These are phyloP conservation scores for Nematocida major DNA, from an alignment of 371 early-diverging fungal genomes.

Conservation along the genomic window DNA sequence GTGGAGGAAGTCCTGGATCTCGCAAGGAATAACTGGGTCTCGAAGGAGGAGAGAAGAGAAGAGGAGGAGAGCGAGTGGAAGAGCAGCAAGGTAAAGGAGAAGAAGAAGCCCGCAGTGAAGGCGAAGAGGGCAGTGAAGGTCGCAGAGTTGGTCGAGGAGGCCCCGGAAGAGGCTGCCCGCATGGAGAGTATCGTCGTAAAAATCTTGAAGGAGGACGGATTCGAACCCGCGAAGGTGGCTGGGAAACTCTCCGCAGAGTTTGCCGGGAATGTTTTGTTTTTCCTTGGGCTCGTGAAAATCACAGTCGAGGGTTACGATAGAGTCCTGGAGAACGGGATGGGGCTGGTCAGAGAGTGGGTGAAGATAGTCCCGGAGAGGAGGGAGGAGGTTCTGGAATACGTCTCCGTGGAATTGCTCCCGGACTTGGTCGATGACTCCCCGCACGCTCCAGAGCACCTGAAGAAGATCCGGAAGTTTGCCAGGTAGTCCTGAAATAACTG, in stretches of 20 bases:
- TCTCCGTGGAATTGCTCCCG: slow-evolving; percentile 31
- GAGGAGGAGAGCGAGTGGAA: slow-evolving; percentile 19
- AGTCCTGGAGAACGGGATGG: slow-evolving; percentile 1
- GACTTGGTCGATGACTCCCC: slow-evolving; percentile 43
- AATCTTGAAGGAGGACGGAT: background rate
- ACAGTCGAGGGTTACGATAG: slow-evolving; percentile 31
- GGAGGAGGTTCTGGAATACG: slow-evolving; percentile 28
- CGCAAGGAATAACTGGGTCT: background rate
- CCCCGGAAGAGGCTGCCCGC: background rate
- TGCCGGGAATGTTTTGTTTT: slow-evolving; percentile 3
- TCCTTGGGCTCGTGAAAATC: slow-evolving; percentile 19
- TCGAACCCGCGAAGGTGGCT: background rate
- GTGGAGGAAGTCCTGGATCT: slow-evolving; percentile 39
- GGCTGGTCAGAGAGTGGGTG: slow-evolving; percentile 22
- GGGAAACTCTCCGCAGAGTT: background rate
- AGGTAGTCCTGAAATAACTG: too few relatives aligned
- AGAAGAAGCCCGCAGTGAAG: slow-evolving; percentile 13
- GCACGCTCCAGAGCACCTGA: slow-evolving; percentile 21
- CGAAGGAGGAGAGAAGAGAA: background rate
- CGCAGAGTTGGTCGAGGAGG: slow-evolving; percentile 2
- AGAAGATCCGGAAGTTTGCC: slow-evolving; percentile 6
- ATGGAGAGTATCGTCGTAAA: slow-evolving; percentile 4
- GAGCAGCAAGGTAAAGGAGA: slow-evolving; percentile 28
- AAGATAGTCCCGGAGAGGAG: background rate
- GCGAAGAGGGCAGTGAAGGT: background rate